Conservation (phyloP, 129 eudicot genomes). For the Sambucus nigra region DNA sequence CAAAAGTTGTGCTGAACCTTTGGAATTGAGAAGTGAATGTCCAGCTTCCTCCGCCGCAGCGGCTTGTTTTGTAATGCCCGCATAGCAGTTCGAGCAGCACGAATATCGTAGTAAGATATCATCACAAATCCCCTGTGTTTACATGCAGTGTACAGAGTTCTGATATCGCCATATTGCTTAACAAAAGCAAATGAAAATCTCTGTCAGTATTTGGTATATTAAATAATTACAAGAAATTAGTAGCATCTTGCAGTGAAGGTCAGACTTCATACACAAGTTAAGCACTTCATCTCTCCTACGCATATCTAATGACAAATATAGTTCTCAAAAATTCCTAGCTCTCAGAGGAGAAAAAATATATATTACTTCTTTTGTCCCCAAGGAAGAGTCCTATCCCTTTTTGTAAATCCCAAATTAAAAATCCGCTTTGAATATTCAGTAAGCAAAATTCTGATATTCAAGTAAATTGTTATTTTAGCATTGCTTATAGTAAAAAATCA, state of each 20-base stretch:
- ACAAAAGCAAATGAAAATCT: conserved; percentile 3
- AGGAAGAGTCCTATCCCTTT: too few species aligned
- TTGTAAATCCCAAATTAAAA: too few species aligned
- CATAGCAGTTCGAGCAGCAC: conserved; percentile 95
- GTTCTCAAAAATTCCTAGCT: neutral
- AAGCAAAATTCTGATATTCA: too few species aligned
- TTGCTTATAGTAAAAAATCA: too few species aligned
- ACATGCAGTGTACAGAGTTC: conserved; percentile 87
- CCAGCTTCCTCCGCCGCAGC: conserved; percentile 79
- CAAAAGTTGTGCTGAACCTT: conserved; percentile 40
- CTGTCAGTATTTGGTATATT: conserved; percentile 11
- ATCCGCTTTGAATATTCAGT: too few species aligned
- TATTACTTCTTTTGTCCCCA: too few species aligned
- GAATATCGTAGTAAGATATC: conserved; percentile 94
- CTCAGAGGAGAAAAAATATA: neutral
- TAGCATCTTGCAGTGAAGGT: neutral
- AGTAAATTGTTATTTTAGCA: too few species aligned
- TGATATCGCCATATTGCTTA: conserved; percentile 89
- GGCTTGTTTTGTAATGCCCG: conserved; percentile 81
- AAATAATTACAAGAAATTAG: neutral
- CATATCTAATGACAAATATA: neutral
- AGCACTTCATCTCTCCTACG: neutral
- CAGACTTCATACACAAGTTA: neutral
- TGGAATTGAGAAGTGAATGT: conserved; percentile 91
- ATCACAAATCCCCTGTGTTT: conserved; percentile 95